These are phyloP conservation scores for Flagelloscypha sp. DNA, from an alignment of 768 basidiomycete species.

Conservation along the genomic window DNA sequence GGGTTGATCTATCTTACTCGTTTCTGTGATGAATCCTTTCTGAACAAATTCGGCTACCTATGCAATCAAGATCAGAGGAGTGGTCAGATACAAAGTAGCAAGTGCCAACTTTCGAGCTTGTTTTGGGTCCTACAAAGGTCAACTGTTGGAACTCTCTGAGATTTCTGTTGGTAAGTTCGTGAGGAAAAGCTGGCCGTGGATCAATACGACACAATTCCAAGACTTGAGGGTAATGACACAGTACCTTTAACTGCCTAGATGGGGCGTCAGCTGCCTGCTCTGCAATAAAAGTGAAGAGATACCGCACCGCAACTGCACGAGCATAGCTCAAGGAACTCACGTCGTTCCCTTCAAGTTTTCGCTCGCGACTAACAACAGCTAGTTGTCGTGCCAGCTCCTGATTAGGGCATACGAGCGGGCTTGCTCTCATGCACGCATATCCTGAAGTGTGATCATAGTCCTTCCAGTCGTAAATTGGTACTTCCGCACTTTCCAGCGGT, in stretches of 20 bases:
- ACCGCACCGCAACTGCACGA: constrained; percentile 59
- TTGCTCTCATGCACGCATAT: constrained; percentile 55
- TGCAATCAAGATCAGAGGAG: background rate
- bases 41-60: constrained; percentile 60
- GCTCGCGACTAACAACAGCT: constrained; percentile 44
- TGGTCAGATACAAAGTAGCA: background rate
- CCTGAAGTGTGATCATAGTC: constrained; percentile 26
- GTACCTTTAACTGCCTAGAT: constrained; percentile 41
- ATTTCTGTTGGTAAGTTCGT: constrained; percentile 27
- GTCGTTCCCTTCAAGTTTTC: constrained; percentile 60
- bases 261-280: constrained; percentile 4
- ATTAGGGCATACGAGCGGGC: constrained; percentile 63
- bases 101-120: constrained; percentile 34
- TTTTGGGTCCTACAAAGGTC: constrained; percentile 44
- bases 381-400: constrained; percentile 54
- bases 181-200: constrained; percentile 37
- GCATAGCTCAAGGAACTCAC: constrained; percentile 66
- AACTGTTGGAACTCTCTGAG: constrained; percentile 33
- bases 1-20: constrained; percentile 29
- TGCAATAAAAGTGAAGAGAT: background rate
- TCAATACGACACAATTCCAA: background rate
- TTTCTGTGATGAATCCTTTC: constrained; percentile 49
- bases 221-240: background rate
- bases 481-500: constrained; percentile 2
- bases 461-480: constrained; percentile 16